These are phyloP conservation scores for Penicillium ucsense DNA, from an alignment of 495 filamentous ascomycete species.

Conservation along the genomic window DNA sequence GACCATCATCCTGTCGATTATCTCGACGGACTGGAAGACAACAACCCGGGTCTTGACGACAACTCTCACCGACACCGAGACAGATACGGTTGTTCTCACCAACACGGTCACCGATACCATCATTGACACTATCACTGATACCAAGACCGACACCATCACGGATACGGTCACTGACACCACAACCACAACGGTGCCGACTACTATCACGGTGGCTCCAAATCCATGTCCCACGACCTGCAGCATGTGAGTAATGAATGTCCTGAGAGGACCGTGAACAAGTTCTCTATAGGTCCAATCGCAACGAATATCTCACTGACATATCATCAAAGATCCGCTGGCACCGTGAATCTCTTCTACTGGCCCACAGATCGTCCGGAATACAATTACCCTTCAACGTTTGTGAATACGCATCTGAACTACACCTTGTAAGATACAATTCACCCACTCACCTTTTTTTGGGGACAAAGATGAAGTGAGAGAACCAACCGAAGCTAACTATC, in stretches of 20 bases:
- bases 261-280: too few species aligned
- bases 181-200: slow-evolving; percentile 6
- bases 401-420: slow-evolving; percentile 9
- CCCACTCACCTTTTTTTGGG: background rate
- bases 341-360: slow-evolving; percentile 16
- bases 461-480: too few species aligned
- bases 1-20: background rate
- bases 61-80: background rate
- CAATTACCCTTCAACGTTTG: slow-evolving; percentile 11
- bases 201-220: slow-evolving; percentile 11
- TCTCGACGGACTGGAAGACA: background rate
- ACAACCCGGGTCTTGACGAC: background rate
- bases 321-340: slow-evolving; percentile 7
- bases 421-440: slow-evolving; percentile 7
- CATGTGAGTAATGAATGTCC: slow-evolving; percentile 2
- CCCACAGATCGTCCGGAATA: slow-evolving; percentile 8
- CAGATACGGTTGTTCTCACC: background rate
- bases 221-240: slow-evolving; percentile 13
- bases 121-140: background rate
- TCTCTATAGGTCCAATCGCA: too few species aligned
- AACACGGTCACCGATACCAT: background rate
- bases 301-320: background rate
- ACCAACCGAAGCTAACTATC: too few species aligned
- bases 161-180: background rate
- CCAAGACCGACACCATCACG: background rate